phyloP scores from a whole-genome alignment of 495 filamentous ascomycete species.

The Talaromyces liani region DNA sequence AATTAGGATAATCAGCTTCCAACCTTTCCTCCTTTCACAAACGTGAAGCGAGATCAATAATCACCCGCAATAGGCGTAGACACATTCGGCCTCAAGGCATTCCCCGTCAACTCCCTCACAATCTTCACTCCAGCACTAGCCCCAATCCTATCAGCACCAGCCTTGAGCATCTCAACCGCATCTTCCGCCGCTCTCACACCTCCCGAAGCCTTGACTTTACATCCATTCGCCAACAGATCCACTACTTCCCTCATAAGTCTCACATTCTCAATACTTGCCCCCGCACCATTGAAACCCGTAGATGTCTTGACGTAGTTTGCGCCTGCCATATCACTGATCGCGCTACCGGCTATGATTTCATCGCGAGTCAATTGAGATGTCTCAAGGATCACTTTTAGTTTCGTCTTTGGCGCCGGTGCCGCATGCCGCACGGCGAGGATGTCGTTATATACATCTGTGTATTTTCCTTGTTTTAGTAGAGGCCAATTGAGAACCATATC shows the following conservation, averaged over 20 bases:
- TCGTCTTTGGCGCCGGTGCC: constrained; percentile 38
- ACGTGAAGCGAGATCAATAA: neutral
- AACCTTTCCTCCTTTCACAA: neutral
- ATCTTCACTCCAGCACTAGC: constrained; percentile 53
- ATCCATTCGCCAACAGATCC: constrained; percentile 27
- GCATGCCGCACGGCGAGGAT: constrained; percentile 44
- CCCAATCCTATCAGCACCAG: constrained; percentile 59
- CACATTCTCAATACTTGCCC: constrained; percentile 50
- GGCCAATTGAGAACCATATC: constrained; percentile 62
- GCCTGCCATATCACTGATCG: constrained; percentile 50
- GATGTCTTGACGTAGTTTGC: constrained; percentile 65
- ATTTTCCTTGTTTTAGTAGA: constrained; percentile 41
- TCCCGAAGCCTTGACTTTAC: constrained; percentile 60
- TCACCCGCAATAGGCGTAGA: constrained; percentile 2
- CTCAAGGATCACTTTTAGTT: constrained; percentile 62
- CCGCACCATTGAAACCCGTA: constrained; percentile 57
- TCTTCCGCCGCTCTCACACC: constrained; percentile 49
- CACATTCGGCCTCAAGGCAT: constrained; percentile 6
- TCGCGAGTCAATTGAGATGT: constrained; percentile 47
- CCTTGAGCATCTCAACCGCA: constrained; percentile 50
- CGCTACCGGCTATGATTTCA: constrained; percentile 52
- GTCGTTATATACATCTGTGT: constrained; percentile 49
- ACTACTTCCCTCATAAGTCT: constrained; percentile 46
- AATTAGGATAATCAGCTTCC: neutral
- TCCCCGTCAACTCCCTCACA: constrained; percentile 38